A percentile compares a stretch with the other conserved stretches of the same genome.
Evolutionary conservation across 1,284 basidiomycete species (phyloP).

Genomic region (Sporisorium sorghi): DNA sequence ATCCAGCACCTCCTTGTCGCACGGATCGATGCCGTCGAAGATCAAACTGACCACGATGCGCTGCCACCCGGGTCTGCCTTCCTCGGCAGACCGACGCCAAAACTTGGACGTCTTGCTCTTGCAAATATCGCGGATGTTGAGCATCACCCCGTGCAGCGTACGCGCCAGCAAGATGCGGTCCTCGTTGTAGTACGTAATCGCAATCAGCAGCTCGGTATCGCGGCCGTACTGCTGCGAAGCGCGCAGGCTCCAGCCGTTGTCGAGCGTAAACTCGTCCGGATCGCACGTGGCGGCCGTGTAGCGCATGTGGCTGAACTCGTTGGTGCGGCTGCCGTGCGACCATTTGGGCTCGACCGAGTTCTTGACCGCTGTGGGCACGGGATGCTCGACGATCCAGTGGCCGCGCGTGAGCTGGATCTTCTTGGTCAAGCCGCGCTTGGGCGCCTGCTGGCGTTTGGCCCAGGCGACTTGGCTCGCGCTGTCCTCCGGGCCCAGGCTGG

Average conservation of each 20-base stretch:
- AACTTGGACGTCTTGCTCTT: constrained; percentile 94
- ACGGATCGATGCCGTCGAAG: constrained; percentile 92
- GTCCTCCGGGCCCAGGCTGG: constrained; percentile 49
- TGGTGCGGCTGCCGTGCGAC: constrained; percentile 64
- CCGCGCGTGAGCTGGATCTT: constrained; percentile 87
- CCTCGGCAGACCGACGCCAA: constrained; percentile 77
- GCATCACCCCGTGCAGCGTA: constrained; percentile 93
- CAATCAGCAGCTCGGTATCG: constrained; percentile 89
- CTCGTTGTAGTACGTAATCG: constrained; percentile 79
- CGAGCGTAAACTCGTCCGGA: constrained; percentile 83
- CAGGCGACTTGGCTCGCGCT: constrained; percentile 62
- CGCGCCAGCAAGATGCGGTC: constrained; percentile 82
- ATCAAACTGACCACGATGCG: constrained; percentile 86
- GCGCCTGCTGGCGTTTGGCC: constrained; percentile 68
- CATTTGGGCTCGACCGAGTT: constrained; percentile 88
- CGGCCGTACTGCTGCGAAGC: constrained; percentile 84
- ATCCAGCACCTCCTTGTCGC: constrained; percentile 79
- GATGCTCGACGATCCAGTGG: constrained; percentile 70
- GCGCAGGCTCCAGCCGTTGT: constrained; percentile 83
- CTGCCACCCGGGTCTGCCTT: constrained; percentile 83
- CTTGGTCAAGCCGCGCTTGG: constrained; percentile 72
- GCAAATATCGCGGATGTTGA: constrained; percentile 98
- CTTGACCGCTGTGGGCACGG: constrained; percentile 86
- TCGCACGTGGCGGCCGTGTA: constrained; percentile 83
- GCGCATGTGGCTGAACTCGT: constrained; percentile 93